Evolutionary conservation across 768 basidiomycete species (phyloP), one percentile per base, ranked within the genome.

Genomic region (Tulasnella calospora): DNA sequence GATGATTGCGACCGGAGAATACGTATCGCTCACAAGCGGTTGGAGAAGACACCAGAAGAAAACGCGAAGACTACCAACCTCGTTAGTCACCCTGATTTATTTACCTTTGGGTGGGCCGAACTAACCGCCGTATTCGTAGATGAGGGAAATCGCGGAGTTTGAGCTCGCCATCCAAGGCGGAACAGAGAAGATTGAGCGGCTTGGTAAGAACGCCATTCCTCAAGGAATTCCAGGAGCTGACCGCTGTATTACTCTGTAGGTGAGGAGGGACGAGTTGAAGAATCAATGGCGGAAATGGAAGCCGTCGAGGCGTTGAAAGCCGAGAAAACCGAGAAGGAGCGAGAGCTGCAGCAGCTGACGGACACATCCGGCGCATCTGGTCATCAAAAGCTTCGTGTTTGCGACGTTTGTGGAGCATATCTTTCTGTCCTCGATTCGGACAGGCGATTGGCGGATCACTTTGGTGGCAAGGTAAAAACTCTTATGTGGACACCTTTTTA

Each of bases 321-420:
- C 81, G 95, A 99, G 85, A 99, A 99, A 86, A 85, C 88, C 33
- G 97, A 98, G 81, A 99, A 99, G 84, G 98, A 99, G 93, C 92
- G 94, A 78, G 98, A 99, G 82, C 87, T 99, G 69, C 96, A 98
- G 85, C 92, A 96, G 84, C 87, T 99, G 80, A 98, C 97, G 57
- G 98, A 99, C 83, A 99, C 95, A 40, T 97, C 96, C 55, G 98
- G 98, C 77, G 98, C 98, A 7, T 98, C 96, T 78, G 98, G 98
- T n/a, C 98, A 99, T 87, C 98, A 99, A 86, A 99, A 99, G 86
- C 87, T 99, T 82, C 92, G 98, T 80, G 98, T 99, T n/a, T 99
- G 98, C 87, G 98, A 99, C 87, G 96, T 98, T 38, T 99, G 98
- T 84, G 98, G 98, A 82, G 98, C 98, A n/a, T 99, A 99, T 87